Conservation (phyloP, 306 rosid species). For the Castanopsis chinensis region DNA sequence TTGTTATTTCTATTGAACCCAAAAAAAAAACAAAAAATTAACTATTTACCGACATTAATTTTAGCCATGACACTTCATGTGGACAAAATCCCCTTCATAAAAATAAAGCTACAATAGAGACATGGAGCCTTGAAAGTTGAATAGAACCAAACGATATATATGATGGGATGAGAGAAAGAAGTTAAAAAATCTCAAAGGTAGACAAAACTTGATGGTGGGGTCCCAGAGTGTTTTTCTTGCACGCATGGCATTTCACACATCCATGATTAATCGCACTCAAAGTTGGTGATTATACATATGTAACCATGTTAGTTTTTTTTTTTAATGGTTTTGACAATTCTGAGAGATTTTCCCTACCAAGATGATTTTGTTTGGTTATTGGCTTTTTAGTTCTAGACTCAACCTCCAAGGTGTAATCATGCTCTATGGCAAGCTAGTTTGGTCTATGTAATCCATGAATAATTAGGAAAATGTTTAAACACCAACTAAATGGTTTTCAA, state of each 20-base stretch:
- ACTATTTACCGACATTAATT: too few species aligned
- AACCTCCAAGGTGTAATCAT: too few species aligned
- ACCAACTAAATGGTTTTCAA: too few species aligned
- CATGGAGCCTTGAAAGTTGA: not conserved
- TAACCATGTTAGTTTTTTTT: not conserved
- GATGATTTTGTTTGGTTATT: too few species aligned
- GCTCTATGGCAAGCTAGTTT: too few species aligned
- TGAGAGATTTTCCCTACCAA: not conserved
- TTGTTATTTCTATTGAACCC: too few species aligned
- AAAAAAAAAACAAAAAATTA: too few species aligned
- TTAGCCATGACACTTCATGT: too few species aligned
- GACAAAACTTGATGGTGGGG: slow-evolving; percentile 45
- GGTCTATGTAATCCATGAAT: too few species aligned
- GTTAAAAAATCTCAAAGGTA: slow-evolving; percentile 5
- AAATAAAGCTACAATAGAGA: not conserved
- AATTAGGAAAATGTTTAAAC: too few species aligned
- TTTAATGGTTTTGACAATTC: not conserved
- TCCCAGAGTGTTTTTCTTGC: slow-evolving; percentile 28
- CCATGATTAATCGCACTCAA: slow-evolving; percentile 40
- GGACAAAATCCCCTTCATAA: too few species aligned
- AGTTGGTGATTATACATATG: slow-evolving; percentile 5
- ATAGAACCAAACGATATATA: not conserved
- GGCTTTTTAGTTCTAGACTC: not conserved
- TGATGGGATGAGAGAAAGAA: slow-evolving; percentile 13
- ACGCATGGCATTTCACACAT: slow-evolving; percentile 32